Base-by-base conservation (phyloP, 495 filamentous ascomycete genomes). In the Terfezia boudieri region DNA sequence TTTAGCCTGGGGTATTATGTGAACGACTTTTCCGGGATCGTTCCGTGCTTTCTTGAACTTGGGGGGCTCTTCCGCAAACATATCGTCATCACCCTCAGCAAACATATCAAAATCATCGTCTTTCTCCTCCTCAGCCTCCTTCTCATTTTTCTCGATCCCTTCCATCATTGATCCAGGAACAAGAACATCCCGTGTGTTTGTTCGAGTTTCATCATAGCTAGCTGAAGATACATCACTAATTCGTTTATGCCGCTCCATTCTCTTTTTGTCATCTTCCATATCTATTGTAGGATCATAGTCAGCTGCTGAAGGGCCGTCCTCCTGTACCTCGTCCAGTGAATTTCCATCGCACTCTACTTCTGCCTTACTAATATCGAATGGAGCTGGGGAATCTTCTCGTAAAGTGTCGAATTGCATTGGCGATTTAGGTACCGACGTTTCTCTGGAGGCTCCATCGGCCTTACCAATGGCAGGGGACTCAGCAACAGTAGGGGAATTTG, bases 251-350 rank as follows among this genome's bases (percentile, higher is more conserved):
- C 75, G 70, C 60, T 79, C 78, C 58, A 86, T 77, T 53, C 84
- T 77, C 51, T 79, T 71, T 58, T 78, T 75, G 62, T 96, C 89
- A 67, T 94, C 85, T 67, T 79, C 77, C 84, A 93, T 92, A 65
- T 98, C 90, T 61, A 77, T 69, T 4, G 83, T 94, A 0, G 90
- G 92, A 64, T 95, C 87, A 68, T 98, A 95, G 62, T 95, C 86
- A 60, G 90, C 90, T 52, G 90, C 90, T 38, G 89, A 95, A 46
- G 83, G 84, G 14, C 83, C 86, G 57, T 84, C 79, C 64, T 81
- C 77, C 50, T 82, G 64, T 50, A 67, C 65, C 51, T 70, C 71
- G 66, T 73, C 73, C 32, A 68, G 69, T 54, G 84, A 81, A 60
- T 77, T 74, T 53, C 86, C 73, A 61, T 83, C 84, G 26, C 20